Percentiles rank a stretch among this genome's conserved stretches.
Conservation (phyloP, 495 filamentous ascomycete genomes). For the Aspergillus ellipticus region DNA sequence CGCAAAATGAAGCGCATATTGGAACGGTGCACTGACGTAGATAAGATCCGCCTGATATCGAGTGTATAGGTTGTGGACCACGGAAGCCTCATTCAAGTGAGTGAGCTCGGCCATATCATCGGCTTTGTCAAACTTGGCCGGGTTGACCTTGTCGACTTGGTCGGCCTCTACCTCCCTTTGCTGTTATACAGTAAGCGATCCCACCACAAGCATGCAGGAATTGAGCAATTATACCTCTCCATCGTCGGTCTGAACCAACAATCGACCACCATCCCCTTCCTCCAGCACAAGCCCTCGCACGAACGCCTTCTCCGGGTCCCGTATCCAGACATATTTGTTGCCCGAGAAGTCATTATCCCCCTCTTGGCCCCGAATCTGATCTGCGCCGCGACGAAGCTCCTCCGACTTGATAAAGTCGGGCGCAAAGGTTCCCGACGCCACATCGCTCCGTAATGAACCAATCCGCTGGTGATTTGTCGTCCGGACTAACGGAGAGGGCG, state of each 20-base stretch:
- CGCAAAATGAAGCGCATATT: neutral
- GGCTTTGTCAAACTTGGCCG: conserved; percentile 98
- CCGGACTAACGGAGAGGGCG: conserved; percentile 26
- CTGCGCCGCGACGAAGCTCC: conserved; percentile 60
- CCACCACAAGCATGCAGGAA: neutral
- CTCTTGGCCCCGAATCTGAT: conserved; percentile 74
- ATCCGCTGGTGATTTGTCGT: conserved; percentile 46
- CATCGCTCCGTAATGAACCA: conserved; percentile 55
- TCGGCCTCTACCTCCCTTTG: conserved; percentile 83
- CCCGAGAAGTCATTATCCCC: conserved; percentile 98
- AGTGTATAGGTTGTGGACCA: conserved; percentile 93
- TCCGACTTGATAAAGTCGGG: conserved; percentile 91
- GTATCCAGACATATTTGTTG: conserved; percentile 97
- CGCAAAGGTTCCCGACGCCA: conserved; percentile 77
- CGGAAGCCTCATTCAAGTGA: conserved; percentile 94
- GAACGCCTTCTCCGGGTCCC: conserved; percentile 82
- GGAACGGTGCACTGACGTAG: conserved; percentile 56
- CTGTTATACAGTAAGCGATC: conserved; percentile 38
- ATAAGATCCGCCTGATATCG: conserved; percentile 94
- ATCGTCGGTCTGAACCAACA: conserved; percentile 91
- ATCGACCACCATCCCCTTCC: conserved; percentile 59
- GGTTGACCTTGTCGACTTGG: conserved; percentile 96
- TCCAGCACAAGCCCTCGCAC: conserved; percentile 88
- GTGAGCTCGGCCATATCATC: conserved; percentile 99
- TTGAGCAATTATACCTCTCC: conserved; percentile 62